Evolutionary conservation across 139 green algal species (phyloP).

Genomic region (Picochlorum sp.): DNA sequence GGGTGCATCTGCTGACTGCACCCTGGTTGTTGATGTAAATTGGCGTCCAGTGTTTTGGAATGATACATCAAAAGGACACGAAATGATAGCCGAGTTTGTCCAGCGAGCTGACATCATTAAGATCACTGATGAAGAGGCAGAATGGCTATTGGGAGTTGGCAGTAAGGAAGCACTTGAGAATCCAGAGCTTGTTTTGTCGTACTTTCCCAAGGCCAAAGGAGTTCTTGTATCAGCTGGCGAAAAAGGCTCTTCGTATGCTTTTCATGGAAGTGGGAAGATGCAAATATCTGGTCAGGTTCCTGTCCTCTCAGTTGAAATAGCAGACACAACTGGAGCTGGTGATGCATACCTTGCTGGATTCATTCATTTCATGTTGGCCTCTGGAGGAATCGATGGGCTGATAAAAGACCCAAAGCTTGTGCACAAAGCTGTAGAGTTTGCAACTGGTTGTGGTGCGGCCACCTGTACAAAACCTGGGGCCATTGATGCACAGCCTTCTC

Average conservation of each 20-base stretch:
- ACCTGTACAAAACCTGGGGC: constrained; percentile 62
- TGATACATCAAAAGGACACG: constrained; percentile 26
- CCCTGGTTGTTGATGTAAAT: constrained; percentile 77
- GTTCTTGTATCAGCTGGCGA: constrained; percentile 74
- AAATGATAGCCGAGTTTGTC: constrained; percentile 31
- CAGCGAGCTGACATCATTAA: constrained; percentile 70
- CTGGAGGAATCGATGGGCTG: constrained; percentile 53
- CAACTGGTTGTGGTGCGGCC: constrained; percentile 42
- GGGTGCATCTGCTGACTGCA: constrained; percentile 18
- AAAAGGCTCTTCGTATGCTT: constrained; percentile 66
- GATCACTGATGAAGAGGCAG: constrained; percentile 72
- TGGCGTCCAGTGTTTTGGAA: constrained; percentile 85
- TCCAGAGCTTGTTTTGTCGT: constrained; percentile 31
- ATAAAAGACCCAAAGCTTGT: constrained; percentile 32
- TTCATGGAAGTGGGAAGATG: constrained; percentile 36
- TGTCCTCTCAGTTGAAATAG: constrained; percentile 53
- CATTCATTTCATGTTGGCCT: constrained; percentile 31
- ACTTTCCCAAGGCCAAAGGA: constrained; percentile 43
- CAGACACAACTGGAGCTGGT: constrained; percentile 82
- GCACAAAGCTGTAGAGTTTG: constrained; percentile 51
- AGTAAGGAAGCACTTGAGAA: constrained; percentile 36
- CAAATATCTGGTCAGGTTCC: constrained; percentile 52
- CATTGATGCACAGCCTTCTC: constrained; percentile 63
- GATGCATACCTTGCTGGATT: constrained; percentile 70
- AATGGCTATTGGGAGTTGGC: constrained; percentile 66